Conservation (phyloP, 768 basidiomycete species). For the Calocybe cyanea region DNA sequence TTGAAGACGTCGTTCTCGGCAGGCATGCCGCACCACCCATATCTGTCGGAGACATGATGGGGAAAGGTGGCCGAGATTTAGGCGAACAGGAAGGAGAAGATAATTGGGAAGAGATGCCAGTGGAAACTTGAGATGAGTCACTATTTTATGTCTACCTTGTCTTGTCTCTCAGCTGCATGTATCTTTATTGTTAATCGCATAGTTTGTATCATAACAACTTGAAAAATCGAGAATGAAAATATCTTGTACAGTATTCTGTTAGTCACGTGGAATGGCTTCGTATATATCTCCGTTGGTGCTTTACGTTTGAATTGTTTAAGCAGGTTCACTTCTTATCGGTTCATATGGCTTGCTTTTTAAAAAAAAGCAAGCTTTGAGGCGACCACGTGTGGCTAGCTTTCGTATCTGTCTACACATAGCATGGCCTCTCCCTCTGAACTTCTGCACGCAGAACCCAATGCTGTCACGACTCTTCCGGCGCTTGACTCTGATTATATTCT, state of each 20-base stretch:
- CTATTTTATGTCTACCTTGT: neutral
- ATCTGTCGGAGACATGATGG: slow-evolving; percentile 21
- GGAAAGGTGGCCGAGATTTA: slow-evolving; percentile 19
- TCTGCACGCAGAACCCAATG: slow-evolving; percentile 12
- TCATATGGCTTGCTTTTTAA: too few relatives aligned
- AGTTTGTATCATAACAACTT: too few relatives aligned
- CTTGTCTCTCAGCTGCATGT: slow-evolving; percentile 12
- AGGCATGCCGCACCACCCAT: slow-evolving; percentile 12
- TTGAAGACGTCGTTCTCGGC: slow-evolving; percentile 20
- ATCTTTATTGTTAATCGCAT: slow-evolving; percentile 18
- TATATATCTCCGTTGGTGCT: too few relatives aligned
- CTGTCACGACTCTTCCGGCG: slow-evolving; percentile 9
- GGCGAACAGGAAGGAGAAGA: slow-evolving; percentile 21
- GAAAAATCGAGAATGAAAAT: too few relatives aligned
- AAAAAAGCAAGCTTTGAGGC: too few relatives aligned
- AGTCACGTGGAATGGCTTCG: too few relatives aligned
- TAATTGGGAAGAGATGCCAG: slow-evolving; percentile 26
- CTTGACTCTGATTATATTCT: slow-evolving; percentile 4
- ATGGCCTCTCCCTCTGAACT: neutral
- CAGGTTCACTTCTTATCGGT: too few relatives aligned
- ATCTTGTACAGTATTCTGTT: too few relatives aligned
- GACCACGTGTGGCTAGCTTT: too few relatives aligned
- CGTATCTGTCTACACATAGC: too few relatives aligned
- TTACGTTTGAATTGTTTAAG: too few relatives aligned
- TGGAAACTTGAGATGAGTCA: slow-evolving; percentile 18